These are phyloP conservation scores for Aspergillus ibericus DNA, from an alignment of 2,329 filamentous ascomycete genomes.

Conservation along the genomic window DNA sequence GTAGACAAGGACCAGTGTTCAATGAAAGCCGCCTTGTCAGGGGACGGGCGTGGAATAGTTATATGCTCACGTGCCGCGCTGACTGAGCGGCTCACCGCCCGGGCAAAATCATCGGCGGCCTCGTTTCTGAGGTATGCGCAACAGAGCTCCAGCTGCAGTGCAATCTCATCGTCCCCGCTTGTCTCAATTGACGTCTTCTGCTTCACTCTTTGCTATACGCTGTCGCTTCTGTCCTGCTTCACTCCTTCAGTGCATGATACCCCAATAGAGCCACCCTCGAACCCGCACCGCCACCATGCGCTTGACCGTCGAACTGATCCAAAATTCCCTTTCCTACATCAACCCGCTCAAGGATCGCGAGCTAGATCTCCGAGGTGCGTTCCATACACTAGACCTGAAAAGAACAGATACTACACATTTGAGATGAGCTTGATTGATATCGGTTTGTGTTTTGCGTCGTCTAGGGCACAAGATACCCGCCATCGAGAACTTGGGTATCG, in stretches of 20 bases:
- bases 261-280: constrained; percentile 12
- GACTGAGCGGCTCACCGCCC: constrained; percentile 15
- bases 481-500: constrained; percentile 96
- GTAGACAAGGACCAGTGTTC: background rate
- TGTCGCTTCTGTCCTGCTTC: background rate
- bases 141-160: constrained; percentile 10
- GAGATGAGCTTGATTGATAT: constrained; percentile 78
- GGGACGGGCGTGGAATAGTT: constrained; percentile 21
- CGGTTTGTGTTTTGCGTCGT: constrained; percentile 52
- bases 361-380: constrained; percentile 98
- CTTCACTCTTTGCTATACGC: background rate
- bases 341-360: constrained; percentile 98
- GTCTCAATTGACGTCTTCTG: background rate
- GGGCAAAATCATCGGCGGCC: constrained; percentile 17
- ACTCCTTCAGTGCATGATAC: constrained; percentile 16
- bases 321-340: constrained; percentile 93
- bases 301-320: constrained; percentile 92
- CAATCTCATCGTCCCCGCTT: constrained; percentile 1
- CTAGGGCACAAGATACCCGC: constrained; percentile 96
- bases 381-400: constrained; percentile 59
- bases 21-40: constrained; percentile 4
- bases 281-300: constrained; percentile 63
- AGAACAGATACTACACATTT: constrained; percentile 94
- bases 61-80: constrained; percentile 1
- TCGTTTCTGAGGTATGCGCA: background rate